Percentiles rank a stretch among this genome's conserved stretches.
These are phyloP conservation scores for Hondaea fermentalgiana DNA, from an alignment of 108 stramenopile species.

Conservation along the genomic window DNA sequence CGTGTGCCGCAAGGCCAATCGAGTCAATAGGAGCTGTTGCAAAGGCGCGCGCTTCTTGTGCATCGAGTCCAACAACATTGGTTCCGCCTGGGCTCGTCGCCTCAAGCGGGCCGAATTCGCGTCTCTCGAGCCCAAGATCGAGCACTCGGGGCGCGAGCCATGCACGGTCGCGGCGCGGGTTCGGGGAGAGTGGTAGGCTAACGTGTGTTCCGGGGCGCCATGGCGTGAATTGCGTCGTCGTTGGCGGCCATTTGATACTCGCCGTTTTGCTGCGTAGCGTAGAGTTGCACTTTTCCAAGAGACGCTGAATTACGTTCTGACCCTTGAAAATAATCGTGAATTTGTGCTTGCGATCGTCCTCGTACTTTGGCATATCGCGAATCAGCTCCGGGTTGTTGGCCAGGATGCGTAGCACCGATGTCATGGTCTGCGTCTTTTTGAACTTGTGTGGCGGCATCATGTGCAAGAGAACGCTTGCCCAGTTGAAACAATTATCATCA, in stretches of 20 bases:
- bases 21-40: not conserved
- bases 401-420: conserved; percentile 79
- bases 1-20: not conserved
- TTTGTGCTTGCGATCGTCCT: conserved; percentile 81
- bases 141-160: conserved; percentile 20
- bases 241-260: not conserved
- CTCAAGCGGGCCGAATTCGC: not conserved
- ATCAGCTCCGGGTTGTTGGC: conserved; percentile 72
- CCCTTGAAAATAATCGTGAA: conserved; percentile 86
- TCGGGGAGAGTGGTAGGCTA: not conserved
- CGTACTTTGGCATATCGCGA: conserved; percentile 86
- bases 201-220: conserved; percentile 12
- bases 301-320: conserved; percentile 74
- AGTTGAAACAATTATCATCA: conserved; percentile 80
- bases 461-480: conserved; percentile 78
- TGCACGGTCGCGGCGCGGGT: not conserved
- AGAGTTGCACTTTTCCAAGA: conserved; percentile 49
- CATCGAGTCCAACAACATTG: not conserved
- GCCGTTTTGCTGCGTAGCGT: not conserved
- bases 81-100: not conserved
- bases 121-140: not conserved
- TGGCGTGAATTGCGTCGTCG: not conserved
- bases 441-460: conserved; percentile 77
- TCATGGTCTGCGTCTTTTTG: conserved; percentile 70
- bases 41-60: not conserved